Conservation (phyloP, 768 basidiomycete genomes). For the Thelephora ganbajun region DNA sequence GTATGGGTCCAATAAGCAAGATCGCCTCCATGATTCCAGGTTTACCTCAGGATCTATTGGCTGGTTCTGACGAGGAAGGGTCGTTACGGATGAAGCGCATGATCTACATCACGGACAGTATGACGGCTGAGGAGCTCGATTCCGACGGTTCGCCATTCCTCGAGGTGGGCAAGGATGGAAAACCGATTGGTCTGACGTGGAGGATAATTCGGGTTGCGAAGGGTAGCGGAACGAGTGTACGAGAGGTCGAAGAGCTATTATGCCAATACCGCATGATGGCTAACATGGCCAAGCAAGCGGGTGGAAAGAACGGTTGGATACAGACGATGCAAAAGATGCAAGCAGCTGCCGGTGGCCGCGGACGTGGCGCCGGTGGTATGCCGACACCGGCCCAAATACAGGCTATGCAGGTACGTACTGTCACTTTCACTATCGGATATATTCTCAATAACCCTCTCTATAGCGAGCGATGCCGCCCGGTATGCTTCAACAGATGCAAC, state of each 20-base stretch:
- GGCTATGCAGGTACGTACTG: constrained; percentile 68
- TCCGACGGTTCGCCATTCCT: constrained; percentile 90
- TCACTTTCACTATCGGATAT: background rate
- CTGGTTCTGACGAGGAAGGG: constrained; percentile 90
- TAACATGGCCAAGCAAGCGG: constrained; percentile 96
- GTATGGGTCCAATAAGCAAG: constrained; percentile 98
- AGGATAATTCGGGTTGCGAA: constrained; percentile 81
- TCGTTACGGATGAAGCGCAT: constrained; percentile 86
- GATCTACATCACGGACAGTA: constrained; percentile 97
- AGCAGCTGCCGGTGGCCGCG: constrained; percentile 69
- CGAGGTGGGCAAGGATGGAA: constrained; percentile 70
- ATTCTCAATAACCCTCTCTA: background rate
- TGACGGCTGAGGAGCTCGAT: constrained; percentile 88
- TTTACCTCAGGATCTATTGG: constrained; percentile 79
- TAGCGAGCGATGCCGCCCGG: constrained; percentile 91
- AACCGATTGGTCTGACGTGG: constrained; percentile 79
- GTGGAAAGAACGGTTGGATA: constrained; percentile 93
- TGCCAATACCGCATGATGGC: constrained; percentile 99
- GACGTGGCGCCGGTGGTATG: constrained; percentile 77
- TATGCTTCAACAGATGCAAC: constrained; percentile 88
- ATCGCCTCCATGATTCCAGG: constrained; percentile 99
- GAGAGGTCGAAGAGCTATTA: constrained; percentile 95
- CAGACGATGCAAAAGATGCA: constrained; percentile 92
- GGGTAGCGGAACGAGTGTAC: constrained; percentile 87
- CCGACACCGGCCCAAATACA: constrained; percentile 89